Percentiles rank a stretch among this genome's conserved stretches.
Conservation (phyloP, 768 basidiomycete species). For the Jaapia argillacea region DNA sequence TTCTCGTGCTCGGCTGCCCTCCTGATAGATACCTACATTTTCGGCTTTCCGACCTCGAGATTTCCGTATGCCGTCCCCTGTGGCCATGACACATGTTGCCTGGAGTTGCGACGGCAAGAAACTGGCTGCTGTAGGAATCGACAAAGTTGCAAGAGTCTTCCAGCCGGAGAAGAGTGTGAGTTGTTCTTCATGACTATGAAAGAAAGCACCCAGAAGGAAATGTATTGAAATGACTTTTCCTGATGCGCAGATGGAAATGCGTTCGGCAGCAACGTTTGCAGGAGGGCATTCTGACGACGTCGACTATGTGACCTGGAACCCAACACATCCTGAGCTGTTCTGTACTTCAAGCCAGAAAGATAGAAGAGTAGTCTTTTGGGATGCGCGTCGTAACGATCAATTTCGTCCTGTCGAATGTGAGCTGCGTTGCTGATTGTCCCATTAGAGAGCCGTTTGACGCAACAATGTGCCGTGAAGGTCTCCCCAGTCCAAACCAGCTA, state of each 20-base stretch:
- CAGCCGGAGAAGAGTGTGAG: conserved; percentile 67
- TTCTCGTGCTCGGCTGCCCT: conserved; percentile 2
- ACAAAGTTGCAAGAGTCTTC: conserved; percentile 73
- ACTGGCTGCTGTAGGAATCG: conserved; percentile 73
- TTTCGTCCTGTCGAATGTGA: too few species aligned
- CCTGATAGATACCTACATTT: conserved; percentile 59
- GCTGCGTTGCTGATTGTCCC: too few species aligned
- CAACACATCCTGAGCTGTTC: conserved; percentile 75
- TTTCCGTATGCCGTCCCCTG: conserved; percentile 51
- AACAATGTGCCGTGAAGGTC: conserved; percentile 47
- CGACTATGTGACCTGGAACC: conserved; percentile 81
- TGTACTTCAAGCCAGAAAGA: conserved; percentile 75
- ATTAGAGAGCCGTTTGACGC: conserved; percentile 63
- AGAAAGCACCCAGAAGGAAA: neutral
- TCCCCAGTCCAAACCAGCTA: conserved; percentile 61
- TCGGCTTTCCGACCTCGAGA: conserved; percentile 75
- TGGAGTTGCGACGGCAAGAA: conserved; percentile 83
- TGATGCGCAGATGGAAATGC: too few species aligned
- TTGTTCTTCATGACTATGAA: conserved; percentile 4
- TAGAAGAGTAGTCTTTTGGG: conserved; percentile 72
- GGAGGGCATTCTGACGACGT: conserved; percentile 72
- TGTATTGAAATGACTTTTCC: too few species aligned
- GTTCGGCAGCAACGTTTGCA: conserved; percentile 53
- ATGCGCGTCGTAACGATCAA: conserved; percentile 74
- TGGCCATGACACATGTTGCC: conserved; percentile 64